phyloP scores from a whole-genome alignment of 345 rosid genomes.

The Nephelium lappaceum region DNA sequence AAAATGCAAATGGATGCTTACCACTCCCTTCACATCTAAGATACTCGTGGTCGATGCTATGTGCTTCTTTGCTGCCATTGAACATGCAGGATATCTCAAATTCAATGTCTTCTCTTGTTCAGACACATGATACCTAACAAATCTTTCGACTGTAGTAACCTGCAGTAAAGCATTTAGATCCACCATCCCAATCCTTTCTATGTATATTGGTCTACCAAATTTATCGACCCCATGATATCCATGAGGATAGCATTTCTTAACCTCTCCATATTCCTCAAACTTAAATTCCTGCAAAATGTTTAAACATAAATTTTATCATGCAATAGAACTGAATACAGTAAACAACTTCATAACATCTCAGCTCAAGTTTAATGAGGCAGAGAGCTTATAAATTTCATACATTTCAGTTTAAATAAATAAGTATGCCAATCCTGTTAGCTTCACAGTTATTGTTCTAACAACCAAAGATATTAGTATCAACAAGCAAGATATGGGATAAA shows the following conservation, averaged over 20 bases:
- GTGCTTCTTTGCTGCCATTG: slow-evolving; percentile 61
- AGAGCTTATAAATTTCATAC: background rate
- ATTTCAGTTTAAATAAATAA: background rate
- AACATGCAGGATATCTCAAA: slow-evolving; percentile 56
- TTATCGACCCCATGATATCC: slow-evolving; percentile 70
- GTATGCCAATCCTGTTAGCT: background rate
- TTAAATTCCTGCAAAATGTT: slow-evolving; percentile 49
- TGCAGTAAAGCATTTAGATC: slow-evolving; percentile 48
- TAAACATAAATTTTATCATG: background rate
- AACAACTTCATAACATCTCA: background rate
- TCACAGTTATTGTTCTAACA: background rate
- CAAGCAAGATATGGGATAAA: background rate
- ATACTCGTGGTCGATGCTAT: slow-evolving; percentile 58
- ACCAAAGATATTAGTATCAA: background rate
- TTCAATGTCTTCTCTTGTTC: slow-evolving; percentile 61
- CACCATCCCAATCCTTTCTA: slow-evolving; percentile 62
- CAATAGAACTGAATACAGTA: background rate
- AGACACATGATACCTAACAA: slow-evolving; percentile 54
- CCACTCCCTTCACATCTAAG: slow-evolving; percentile 71
- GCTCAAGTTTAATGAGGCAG: background rate
- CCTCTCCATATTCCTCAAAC: slow-evolving; percentile 45
- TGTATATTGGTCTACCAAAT: slow-evolving; percentile 58
- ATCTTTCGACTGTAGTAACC: slow-evolving; percentile 48
- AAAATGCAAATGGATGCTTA: slow-evolving; percentile 30
- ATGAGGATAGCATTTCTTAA: slow-evolving; percentile 62